phyloP scores from a whole-genome alignment of 1,139 yeast genomes.

The Suhomyces wounanorum region DNA sequence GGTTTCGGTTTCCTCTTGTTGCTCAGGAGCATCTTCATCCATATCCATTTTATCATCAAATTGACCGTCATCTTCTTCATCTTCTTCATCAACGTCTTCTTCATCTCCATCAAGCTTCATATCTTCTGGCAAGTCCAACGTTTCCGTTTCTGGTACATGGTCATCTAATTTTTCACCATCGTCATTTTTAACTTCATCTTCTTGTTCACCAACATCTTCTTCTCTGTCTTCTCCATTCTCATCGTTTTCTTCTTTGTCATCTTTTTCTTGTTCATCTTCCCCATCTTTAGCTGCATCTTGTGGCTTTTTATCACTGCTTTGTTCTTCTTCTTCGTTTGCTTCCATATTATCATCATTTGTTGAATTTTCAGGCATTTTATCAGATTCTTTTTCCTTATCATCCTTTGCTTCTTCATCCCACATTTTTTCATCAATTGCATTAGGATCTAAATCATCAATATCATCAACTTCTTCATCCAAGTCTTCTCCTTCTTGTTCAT shows the following conservation, averaged over 20 bases:
- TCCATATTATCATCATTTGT: constrained; percentile 59
- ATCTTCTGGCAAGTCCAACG: constrained; percentile 83
- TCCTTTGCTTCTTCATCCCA: constrained; percentile 94
- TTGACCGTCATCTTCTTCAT: constrained; percentile 30
- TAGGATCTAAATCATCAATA: constrained; percentile 87
- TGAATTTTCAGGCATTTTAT: constrained; percentile 60
- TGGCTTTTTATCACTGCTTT: constrained; percentile 33
- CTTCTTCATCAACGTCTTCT: constrained; percentile 51
- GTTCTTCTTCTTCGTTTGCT: constrained; percentile 58
- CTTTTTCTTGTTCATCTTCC: constrained; percentile 38
- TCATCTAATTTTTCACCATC: constrained; percentile 72
- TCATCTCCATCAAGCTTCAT: constrained; percentile 74
- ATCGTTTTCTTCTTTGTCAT: constrained; percentile 30
- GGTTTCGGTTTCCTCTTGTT: constrained; percentile 17
- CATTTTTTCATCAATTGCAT: constrained; percentile 96
- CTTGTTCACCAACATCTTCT: constrained; percentile 76
- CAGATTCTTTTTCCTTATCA: constrained; percentile 73
- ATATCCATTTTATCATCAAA: constrained; percentile 29
- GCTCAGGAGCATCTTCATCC: constrained; percentile 20
- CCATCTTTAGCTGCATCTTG: constrained; percentile 18
- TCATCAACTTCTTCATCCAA: constrained; percentile 91
- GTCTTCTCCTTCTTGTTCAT: constrained; percentile 56
- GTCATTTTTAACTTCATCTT: constrained; percentile 72
- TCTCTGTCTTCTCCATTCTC: constrained; percentile 47
- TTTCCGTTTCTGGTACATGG: constrained; percentile 76